These are phyloP conservation scores for Euryodendron excelsum DNA, from an alignment of 148 eudicot genomes.

Conservation along the genomic window DNA sequence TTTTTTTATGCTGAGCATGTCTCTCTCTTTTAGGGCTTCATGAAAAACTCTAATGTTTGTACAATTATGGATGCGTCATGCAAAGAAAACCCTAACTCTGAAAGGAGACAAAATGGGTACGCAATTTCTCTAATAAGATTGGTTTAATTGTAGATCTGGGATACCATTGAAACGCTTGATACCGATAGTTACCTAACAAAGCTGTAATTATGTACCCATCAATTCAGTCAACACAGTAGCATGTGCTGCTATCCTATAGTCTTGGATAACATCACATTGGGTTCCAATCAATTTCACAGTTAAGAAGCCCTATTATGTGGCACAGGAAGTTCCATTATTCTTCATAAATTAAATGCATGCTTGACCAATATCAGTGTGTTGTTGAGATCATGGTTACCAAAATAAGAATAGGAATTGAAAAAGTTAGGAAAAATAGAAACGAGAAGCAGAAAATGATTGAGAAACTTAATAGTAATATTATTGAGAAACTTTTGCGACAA, in stretches of 20 bases:
- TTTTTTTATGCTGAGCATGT: not conserved
- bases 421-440: no score
- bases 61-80: not conserved
- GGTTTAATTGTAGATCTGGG: not conserved
- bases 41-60: not conserved
- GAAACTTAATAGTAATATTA: no score
- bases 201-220: not conserved
- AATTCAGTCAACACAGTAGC: constrained; percentile 8
- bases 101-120: not conserved
- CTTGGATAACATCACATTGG: not conserved
- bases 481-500: no score
- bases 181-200: constrained; percentile 25
- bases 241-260: not conserved
- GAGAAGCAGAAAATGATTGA: no score
- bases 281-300: not conserved
- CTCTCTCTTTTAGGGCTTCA: not conserved
- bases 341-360: no score
- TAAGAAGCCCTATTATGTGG: not conserved
- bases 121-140: not conserved
- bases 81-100: no score
- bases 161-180: not conserved
- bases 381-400: no score
- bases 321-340: not conserved
- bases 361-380: no score
- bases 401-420: no score